A percentile compares a stretch with the other conserved stretches of the same genome.
Evolutionary conservation across 139 green algal genomes (phyloP).

Genomic region (Volvox africanus): DNA sequence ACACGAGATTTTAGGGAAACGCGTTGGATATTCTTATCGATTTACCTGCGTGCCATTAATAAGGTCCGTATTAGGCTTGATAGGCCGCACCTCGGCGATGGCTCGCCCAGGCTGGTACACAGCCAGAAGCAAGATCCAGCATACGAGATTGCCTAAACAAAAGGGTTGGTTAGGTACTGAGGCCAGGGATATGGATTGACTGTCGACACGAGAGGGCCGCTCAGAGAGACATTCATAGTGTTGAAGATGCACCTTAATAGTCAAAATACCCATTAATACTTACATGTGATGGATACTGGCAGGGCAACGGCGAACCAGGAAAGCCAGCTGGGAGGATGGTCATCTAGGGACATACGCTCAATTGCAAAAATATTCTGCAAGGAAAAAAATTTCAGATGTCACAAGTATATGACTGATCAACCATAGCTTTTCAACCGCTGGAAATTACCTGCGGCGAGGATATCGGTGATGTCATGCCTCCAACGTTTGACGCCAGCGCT

Average conservation of each 20-base stretch:
- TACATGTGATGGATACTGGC: conserved; percentile 64
- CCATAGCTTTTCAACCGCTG: too few relatives aligned
- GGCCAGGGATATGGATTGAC: too few relatives aligned
- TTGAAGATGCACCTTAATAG: too few relatives aligned
- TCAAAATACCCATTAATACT: too few relatives aligned
- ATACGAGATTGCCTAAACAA: conserved; percentile 64
- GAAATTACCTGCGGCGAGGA: conserved; percentile 50
- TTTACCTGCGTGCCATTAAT: conserved; percentile 67
- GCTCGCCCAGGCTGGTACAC: conserved; percentile 62
- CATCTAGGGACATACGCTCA: conserved; percentile 74
- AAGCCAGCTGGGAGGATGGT: conserved; percentile 74
- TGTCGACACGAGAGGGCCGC: too few relatives aligned
- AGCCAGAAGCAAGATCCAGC: conserved; percentile 68
- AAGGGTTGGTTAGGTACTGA: not conserved
- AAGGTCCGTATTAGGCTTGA: conserved; percentile 74
- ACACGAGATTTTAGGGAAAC: too few relatives aligned
- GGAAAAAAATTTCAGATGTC: too few relatives aligned
- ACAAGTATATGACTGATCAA: too few relatives aligned
- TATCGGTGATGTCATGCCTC: conserved; percentile 84
- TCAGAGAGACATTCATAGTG: too few relatives aligned
- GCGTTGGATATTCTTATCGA: too few relatives aligned
- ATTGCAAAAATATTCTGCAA: conserved; percentile 89
- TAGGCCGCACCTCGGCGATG: conserved; percentile 68
- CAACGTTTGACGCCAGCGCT: conserved; percentile 81
- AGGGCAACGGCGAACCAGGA: conserved; percentile 82